Base-by-base conservation (phyloP, 2,329 filamentous ascomycete genomes). In the Colletotrichum sp. region DNA sequence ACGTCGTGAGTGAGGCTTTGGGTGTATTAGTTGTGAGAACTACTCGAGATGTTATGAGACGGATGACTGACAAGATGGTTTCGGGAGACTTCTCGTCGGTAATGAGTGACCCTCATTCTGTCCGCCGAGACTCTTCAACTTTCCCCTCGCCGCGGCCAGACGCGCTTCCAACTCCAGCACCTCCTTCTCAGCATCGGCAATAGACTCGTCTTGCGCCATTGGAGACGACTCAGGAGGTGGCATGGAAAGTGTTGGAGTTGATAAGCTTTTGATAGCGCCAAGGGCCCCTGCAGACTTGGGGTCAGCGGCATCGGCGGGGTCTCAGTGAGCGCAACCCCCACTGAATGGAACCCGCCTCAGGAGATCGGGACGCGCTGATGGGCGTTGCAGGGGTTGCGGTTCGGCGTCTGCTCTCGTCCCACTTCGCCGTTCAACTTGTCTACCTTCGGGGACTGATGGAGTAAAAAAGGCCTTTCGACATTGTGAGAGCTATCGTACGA, bases 101-200 rank as follows among this genome's bases (percentile, higher is more conserved):
- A 68, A 36, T 9, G 70, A 28, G n/a, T 26, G 12, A 58, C 65
- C 9, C 76, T 80, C 36, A 73, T 67, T 68, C 76, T 82, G 15
- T 78, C 78, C 34, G 80, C 84, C 73, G 92, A 84, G 78, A 15
- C 71, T 78, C 28, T 81, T 85, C 74, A 92, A 84, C 68, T 86
- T 88, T 28, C 82, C 80, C 81, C 85, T 87, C 60, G 87, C 87
- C 21, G 81, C 82, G 13, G 82, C 85, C 66, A 93, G 86, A 64
- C 86, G 87, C 43, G 82, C 81, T 81, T 94, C 91, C 13, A 94
- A 85, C 24, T 89, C 87, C 9, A 84, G 84, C 77, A 94, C 91
- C 82, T 94, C 92, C 82, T 89, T 81, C 75, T 88, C 83, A 32
- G 85, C 81, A 15, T 78, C 78, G 5, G 81, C 79, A 36, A 82